Evolutionary conservation across 305 asterid species (phyloP), one percentile per base, ranked within the genome.

Genomic region (Solanum hybrid): DNA sequence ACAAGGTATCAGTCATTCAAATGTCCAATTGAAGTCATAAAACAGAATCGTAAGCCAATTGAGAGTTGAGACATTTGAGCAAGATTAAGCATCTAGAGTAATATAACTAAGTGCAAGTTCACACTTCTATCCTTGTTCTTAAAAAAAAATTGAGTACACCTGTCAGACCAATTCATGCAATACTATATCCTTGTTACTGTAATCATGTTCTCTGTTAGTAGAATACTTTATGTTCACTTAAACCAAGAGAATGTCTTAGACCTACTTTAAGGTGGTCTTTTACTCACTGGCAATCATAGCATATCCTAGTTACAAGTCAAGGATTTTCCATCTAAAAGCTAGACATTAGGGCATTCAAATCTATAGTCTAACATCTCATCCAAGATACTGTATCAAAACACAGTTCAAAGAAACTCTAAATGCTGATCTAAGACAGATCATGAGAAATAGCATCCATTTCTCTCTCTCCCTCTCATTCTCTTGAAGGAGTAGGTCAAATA

Each of bases 1-100:
- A 87, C 90, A 87, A 90, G 19, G 79, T 38, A 86, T 7, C 90
- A 89, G 88, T 37, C 17, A 89, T 17, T 84, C 75, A 42, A 84
- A 84, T 31, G 27, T 45, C 40, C 40, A 42, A 29, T 17, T 45
- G 12, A 42, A 81, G 40, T 3, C 29, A 15, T 45, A 29, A 27
- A 27, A 45, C 27, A 82, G 87, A 82, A 45, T 17, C 13, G 6
- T 29, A 45, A 29, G 4, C 29, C 40, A 84, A 84, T 84, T 51
- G 75, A 81, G 15, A 81, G 60, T 42, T 27, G 71, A 84, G 19
- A 82, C 0, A 17, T 42, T 82, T 45, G 60, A 82, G 60, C 27
- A 51, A 51, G 40, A 42, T 82, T n/a, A 45, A 45, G 15, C 87
- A 82, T 82, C 26, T 38, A 9, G 87, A 84, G 38, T 17, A 29